A percentile compares a stretch with the other conserved stretches of the same genome.
These are phyloP conservation scores for Annona cherimola DNA, from an alignment of 164 flowering plant genomes.

Conservation along the genomic window DNA sequence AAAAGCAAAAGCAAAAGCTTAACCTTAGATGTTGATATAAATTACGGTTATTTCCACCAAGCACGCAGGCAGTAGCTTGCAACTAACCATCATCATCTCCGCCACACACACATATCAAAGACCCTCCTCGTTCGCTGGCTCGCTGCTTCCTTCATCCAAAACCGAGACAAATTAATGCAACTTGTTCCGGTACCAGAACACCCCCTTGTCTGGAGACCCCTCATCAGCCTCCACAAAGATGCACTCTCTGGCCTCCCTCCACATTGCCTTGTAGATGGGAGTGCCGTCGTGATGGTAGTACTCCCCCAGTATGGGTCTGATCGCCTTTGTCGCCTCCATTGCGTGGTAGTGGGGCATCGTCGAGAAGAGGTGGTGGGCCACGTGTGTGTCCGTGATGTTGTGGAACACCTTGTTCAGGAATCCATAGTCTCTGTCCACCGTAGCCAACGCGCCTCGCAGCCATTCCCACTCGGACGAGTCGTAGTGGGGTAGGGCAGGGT, in stretches of 20 bases:
- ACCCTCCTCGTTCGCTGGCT: too few relatives aligned
- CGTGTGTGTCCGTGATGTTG: constrained; percentile 77
- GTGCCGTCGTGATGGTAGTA: constrained; percentile 69
- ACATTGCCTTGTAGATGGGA: constrained; percentile 59
- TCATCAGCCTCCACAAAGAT: constrained; percentile 67
- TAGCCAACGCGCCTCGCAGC: constrained; percentile 79
- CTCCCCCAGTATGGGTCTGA: constrained; percentile 65
- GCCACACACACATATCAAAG: too few relatives aligned
- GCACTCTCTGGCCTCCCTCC: constrained; percentile 74
- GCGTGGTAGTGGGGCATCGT: constrained; percentile 87
- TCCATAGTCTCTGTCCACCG: constrained; percentile 76
- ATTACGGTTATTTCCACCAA: background rate
- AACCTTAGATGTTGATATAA: too few relatives aligned
- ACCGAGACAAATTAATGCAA: constrained; percentile 3
- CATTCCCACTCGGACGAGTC: constrained; percentile 86
- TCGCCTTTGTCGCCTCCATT: constrained; percentile 76
- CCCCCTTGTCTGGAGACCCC: constrained; percentile 44
- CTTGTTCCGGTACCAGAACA: constrained; percentile 62
- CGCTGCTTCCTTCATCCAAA: background rate
- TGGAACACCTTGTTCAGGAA: constrained; percentile 78
- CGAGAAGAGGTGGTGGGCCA: constrained; percentile 77
- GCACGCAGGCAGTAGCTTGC: background rate
- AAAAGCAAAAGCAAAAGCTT: too few relatives aligned
- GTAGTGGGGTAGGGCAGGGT: constrained; percentile 75
- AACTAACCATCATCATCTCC: background rate